Evolutionary conservation across 2,329 filamentous ascomycete genomes (phyloP).

Genomic region (Fusarium sp.): DNA sequence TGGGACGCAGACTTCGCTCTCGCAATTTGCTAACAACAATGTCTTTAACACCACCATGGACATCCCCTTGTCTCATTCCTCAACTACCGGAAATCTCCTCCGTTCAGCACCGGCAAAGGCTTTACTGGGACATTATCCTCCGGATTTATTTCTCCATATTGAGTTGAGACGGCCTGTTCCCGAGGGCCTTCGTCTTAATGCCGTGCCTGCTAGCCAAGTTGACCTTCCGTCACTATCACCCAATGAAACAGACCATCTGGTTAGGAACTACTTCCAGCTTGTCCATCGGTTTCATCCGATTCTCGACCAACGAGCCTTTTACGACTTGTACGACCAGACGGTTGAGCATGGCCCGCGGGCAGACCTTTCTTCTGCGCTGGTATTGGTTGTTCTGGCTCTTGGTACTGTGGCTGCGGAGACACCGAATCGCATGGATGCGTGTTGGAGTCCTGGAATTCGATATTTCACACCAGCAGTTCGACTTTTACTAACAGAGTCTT

Average conservation of each 20-base stretch:
- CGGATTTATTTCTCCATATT: conserved; percentile 36
- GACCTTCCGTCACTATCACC: conserved; percentile 12
- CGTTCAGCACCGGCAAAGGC: conserved; percentile 33
- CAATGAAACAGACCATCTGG: conserved; percentile 23
- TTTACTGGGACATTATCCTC: conserved; percentile 28
- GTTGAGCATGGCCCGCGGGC: conserved; percentile 8
- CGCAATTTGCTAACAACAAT: conserved; percentile 40
- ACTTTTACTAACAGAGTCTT: conserved; percentile 24
- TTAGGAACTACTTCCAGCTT: conserved; percentile 30
- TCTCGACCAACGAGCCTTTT: conserved; percentile 27
- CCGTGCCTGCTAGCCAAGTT: conserved; percentile 25
- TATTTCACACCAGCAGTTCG: conserved; percentile 35
- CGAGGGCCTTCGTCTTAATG: conserved; percentile 14
- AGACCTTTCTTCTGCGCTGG: conserved; percentile 27
- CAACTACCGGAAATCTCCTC: conserved; percentile 30
- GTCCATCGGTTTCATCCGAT: conserved; percentile 39
- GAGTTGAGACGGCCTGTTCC: conserved; percentile 32
- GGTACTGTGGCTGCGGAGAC: conserved; percentile 30
- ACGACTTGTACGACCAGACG: conserved; percentile 13
- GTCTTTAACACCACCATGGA: conserved; percentile 43
- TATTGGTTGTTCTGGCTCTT: conserved; percentile 28
- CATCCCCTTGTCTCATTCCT: conserved; percentile 38
- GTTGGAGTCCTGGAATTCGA: conserved; percentile 25
- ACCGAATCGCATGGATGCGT: conserved; percentile 16
- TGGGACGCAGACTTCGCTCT: conserved; percentile 16